phyloP scores from a whole-genome alignment of 2,329 filamentous ascomycete genomes.

The Nothophoma quercina region DNA sequence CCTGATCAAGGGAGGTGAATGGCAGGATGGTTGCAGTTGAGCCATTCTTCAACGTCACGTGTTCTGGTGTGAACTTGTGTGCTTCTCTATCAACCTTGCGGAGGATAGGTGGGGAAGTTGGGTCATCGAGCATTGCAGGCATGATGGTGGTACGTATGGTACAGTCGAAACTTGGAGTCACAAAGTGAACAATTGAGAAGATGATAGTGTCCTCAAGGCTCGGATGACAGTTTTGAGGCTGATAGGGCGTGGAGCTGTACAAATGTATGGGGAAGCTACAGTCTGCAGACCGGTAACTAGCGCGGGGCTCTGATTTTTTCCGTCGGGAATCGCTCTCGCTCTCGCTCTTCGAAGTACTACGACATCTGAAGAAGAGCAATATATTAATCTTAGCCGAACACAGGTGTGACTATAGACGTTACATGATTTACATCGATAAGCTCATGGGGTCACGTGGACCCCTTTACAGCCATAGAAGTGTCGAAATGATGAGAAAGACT shows the following conservation, averaged over 20 bases:
- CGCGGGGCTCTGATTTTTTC: slow-evolving; percentile 17
- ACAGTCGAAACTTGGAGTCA: not conserved
- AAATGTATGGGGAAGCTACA: not conserved
- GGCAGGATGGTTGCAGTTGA: slow-evolving; percentile 78
- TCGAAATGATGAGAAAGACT: too few species aligned
- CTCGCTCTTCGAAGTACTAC: not conserved
- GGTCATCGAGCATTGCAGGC: slow-evolving; percentile 19
- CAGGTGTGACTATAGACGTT: too few species aligned
- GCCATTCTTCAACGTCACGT: slow-evolving; percentile 80
- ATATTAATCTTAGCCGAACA: too few species aligned
- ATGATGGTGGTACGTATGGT: not conserved
- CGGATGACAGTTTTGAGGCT: slow-evolving; percentile 12
- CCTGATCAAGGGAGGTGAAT: slow-evolving; percentile 72
- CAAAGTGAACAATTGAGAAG: not conserved
- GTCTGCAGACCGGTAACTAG: not conserved
- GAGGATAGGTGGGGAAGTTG: slow-evolving; percentile 67
- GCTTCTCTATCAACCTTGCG: slow-evolving; percentile 66
- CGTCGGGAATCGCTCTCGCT: slow-evolving; percentile 2
- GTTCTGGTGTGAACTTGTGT: slow-evolving; percentile 71
- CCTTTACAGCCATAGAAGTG: too few species aligned
- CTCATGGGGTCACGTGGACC: too few species aligned
- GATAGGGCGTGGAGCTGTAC: slow-evolving; percentile 12
- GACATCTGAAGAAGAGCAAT: too few species aligned
- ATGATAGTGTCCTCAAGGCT: not conserved
- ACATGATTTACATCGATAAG: too few species aligned